Base-by-base conservation (phyloP, 371 early-diverging fungal species). In the Syncephalis fuscata region DNA sequence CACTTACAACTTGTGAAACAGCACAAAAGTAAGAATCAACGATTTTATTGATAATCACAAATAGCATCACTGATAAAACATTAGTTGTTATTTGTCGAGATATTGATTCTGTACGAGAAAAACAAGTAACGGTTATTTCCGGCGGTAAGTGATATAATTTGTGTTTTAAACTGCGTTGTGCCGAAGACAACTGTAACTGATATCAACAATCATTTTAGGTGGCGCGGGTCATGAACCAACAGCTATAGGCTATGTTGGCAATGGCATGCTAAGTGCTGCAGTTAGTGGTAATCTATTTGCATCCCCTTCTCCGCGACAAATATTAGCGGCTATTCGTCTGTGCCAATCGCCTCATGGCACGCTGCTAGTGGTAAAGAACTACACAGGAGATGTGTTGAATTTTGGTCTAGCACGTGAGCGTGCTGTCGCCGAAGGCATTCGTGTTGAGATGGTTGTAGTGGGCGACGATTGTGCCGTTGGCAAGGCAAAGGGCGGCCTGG, bases 211-310 rank as follows among this genome's bases (percentile, higher is more conserved):
- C 11, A n/a, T 11, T 7, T 32, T 32, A 32, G 56, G 56, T 27
- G 85, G 86, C 27, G 61, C 76, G 39, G 88, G 89, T 19, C 89
- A 88, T 61, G 89, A 88, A 58, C 88, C 88, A 4, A 68, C 84
- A 1, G 83, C 80, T 50, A 73, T 76, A 14, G 86, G 83, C 1
- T 80, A 69, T 47, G 79, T 88, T 2, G 88, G 86, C 24, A 59
- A 65, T 5, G 75, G 75, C 9, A 70, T 82, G 70, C 68, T 88
- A 19, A 64, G 76, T 0, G 86, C 82, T 2, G 81, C 80, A 1
- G 86, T 88, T 3, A 73, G 73, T n/a, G 89, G 88, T 14, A 76
- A 76, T 53, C 74, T 85, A 11, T 88, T 88, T 67, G 86, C 87
- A 0, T 85, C 85, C 8, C 87, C 88, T 8, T 72, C 80, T 0